Evolutionary conservation across 2,329 filamentous ascomycete species (phyloP), one percentile per base, ranked within the genome.

Genomic region (Lachnellula hyalina): DNA sequence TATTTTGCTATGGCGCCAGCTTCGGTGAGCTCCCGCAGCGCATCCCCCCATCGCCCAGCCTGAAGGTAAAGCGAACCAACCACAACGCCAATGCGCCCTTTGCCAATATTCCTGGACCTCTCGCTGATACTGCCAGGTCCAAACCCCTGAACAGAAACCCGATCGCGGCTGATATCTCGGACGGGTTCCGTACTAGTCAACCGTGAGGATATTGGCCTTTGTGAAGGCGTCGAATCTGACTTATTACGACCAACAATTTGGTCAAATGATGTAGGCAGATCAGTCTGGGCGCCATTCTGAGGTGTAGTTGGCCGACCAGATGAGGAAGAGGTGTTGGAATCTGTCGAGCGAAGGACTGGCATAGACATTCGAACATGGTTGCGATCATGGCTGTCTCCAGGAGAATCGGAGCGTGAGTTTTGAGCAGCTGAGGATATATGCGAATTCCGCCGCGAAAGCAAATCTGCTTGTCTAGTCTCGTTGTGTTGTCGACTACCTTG

Each of bases 31-130:
- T 96, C 90, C 68, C 84, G 87, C 46, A 97, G 71, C 7, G 93
- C 92, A 72, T 97, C 92, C 47, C 79, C 82, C 91, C 94, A 96
- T 59, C 91, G 84, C 25, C 94, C 94, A 51, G 90, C 88, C 71
- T 92, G 88, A 63, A 99, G 81, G 69, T 93, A 95, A 61, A 96
- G 77, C 15, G 88, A 90, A 1, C 90, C 93, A 62, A 96, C 79
- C 8, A 96, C 81, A 54, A 96, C 85, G 21, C 84, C 83, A 14
- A 89, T 81, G 52, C 93, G 84, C 28, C 88, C 87, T 70, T 88
- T 92, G 32, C 90, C 90, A 69, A 90, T 90, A 62, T 86, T 86
- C 58, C 90, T 85, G 68, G 85, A 88, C 59, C 87, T 79, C 67
- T 96, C 90, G 61, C 86, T 87, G 56, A 87, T 76, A 53, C 87